Percentiles rank a stretch among this genome's conserved stretches.
Conservation (phyloP, 2,329 filamentous ascomycete genomes). For the Sordariomycetes sp. region DNA sequence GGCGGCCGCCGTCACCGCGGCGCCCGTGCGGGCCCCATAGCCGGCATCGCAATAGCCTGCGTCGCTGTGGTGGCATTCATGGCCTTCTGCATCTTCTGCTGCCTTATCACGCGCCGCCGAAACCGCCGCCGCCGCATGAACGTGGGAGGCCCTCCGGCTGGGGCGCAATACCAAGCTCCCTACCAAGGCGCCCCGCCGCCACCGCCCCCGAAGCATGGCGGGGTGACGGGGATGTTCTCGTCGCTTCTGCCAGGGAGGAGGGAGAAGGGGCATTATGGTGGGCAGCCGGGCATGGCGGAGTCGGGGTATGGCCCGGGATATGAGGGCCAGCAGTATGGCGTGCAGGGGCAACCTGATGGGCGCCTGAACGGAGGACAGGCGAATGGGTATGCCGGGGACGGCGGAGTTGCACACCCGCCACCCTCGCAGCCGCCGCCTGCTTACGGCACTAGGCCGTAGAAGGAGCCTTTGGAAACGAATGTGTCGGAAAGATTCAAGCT, state of each 20-base stretch:
- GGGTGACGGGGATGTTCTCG: neutral
- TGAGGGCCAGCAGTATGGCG: neutral
- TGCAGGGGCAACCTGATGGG: neutral
- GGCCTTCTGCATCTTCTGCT: neutral
- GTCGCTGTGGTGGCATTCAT: neutral
- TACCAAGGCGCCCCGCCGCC: neutral
- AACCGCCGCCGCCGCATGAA: neutral
- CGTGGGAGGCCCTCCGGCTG: neutral
- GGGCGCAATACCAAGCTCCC: neutral
- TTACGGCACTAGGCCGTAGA: neutral
- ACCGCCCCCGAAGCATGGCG: neutral
- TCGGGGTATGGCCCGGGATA: neutral
- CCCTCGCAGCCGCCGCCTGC: neutral
- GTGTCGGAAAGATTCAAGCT: neutral
- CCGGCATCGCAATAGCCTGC: neutral
- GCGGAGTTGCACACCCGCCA: neutral
- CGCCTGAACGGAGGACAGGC: neutral
- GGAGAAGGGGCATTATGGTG: neutral
- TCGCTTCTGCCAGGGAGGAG: neutral
- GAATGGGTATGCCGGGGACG: neutral
- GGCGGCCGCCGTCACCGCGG: neutral
- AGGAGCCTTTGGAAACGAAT: neutral
- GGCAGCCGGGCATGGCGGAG: neutral
- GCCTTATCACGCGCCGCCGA: neutral
- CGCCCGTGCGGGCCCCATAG: neutral